Base-by-base conservation (phyloP, 768 basidiomycete genomes). In the Mycena leptocephala region DNA sequence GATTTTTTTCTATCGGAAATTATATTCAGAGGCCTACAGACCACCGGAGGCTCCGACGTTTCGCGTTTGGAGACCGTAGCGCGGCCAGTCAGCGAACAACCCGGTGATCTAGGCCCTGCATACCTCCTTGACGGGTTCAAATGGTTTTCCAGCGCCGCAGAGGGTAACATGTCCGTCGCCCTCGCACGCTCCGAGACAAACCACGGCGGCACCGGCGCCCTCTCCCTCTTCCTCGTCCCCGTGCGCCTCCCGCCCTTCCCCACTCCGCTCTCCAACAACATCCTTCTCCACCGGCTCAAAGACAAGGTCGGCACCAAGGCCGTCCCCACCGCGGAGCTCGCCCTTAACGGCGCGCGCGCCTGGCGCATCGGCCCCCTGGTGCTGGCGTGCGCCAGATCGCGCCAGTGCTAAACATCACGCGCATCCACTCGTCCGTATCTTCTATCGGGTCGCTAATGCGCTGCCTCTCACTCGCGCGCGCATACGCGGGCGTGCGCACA, bases 111-210 rank as follows among this genome's bases (percentile, higher is more conserved):
- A 1, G 77, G 74, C 24, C 85, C 89, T 3, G 83, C 87, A 62
- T 94, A 94, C 81, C 85, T 80, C 24, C 82, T 95, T 26, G 86
- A 95, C 76, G 94, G 95, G 4, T 91, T 95, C 82, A 95, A 95
- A 84, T 95, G 95, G 95, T 95, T 95, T 83, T 95, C 95, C 20
- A 94, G 93, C 78, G 95, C 95, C 2, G 94, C 94, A 0, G 95
- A 96, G 78, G 91, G 93, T 76, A 87, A 96, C 74, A 85, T 95
- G 11, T 89, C 94, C 0, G 87, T 96, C 30, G 94, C 93, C 1
- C 86, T 96, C 7, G 95, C 94, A 7, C 92, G 95, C 43, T 95
- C 95, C 1, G 94, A 93, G 0, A 82, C 90, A 0, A 73, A 81
- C 32, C 77, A 87, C 16, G 94, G 95, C 8, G 94, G 95, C 8